A percentile compares a stretch with the other conserved stretches of the same genome.
These are phyloP conservation scores for Seiridium cupressi DNA, from an alignment of 2,329 filamentous ascomycete genomes.

Conservation along the genomic window DNA sequence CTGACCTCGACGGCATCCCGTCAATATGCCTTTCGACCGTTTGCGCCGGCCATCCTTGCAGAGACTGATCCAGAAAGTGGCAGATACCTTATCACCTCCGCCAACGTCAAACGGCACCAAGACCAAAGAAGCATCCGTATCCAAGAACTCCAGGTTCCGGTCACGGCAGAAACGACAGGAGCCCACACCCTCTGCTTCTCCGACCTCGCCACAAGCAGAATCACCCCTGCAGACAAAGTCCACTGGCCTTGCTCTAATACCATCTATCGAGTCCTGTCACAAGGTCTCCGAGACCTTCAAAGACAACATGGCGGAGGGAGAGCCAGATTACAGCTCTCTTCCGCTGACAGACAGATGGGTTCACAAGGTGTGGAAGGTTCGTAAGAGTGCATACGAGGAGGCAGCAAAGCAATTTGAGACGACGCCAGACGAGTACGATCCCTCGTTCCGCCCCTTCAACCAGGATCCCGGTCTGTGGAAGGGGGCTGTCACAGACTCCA, in stretches of 20 bases:
- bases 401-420: constrained; percentile 82
- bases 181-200: constrained; percentile 1
- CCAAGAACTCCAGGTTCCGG: constrained; percentile 4
- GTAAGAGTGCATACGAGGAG: constrained; percentile 93
- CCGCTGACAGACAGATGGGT: constrained; percentile 77
- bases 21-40: constrained; percentile 12
- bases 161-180: neutral
- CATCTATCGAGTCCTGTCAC: neutral
- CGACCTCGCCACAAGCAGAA: neutral
- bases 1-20: neutral
- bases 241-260: neutral
- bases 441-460: constrained; percentile 83
- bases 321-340: constrained; percentile 79
- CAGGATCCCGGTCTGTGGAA: constrained; percentile 88
- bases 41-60: constrained; percentile 8
- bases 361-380: constrained; percentile 97
- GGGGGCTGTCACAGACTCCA: constrained; percentile 86
- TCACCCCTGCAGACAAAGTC: neutral
- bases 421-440: constrained; percentile 81
- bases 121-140: neutral
- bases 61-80: constrained; percentile 12
- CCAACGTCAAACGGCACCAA: neutral
- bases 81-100: constrained; percentile 8
- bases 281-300: constrained; percentile 7
- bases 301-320: constrained; percentile 70